Base-by-base conservation (phyloP, 78 protist genomes). In the Monocercomonoides exilis region DNA sequence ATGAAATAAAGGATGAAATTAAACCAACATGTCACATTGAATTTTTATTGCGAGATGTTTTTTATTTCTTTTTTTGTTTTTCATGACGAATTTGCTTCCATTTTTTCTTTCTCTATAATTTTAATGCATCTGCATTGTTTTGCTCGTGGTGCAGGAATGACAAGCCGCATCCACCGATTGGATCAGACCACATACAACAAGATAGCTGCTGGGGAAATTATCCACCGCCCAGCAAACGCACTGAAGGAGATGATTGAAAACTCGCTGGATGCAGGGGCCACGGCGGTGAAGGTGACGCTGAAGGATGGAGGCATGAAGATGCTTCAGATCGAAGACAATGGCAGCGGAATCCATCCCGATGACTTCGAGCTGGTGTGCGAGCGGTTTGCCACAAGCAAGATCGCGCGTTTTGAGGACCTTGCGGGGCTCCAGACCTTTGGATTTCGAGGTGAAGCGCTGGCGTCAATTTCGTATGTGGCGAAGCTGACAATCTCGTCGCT, bases 401-500 rank as follows among this genome's bases (percentile, higher is more conserved):
- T 96, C 33, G 2, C 41, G 0, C 41, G 77, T 4, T 96, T 95
- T 63, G 97, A 96, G 3, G 99, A 96, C 84, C 77, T 96, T 41
- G 0, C 46, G 42, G 63, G 77, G 29, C 90, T 96, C 36, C 34
- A 21, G 33, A 93, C 99, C n/a, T 92, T 79, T 63, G 95, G 95
- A 44, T 94, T 93, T 84, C 84, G 98, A 5, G 99, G 99, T 2
- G 99, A 97, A 77, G 99, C 99, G 3, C 92, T 98, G n/a, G 98
- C 99, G 0, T 85, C 94, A 46, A 94, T 98, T 34, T 88, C 95
- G 0, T 96, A 94, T 77, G 94, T 95, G 1, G 95, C 98, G 0
- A 96, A 93, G 45, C 82, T 98, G 38, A 80, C 91, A 41, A 92
- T 98, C 46, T 85, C 92, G n/a, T 86, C 98, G 0, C 90, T 46